phyloP scores from a whole-genome alignment of 208 protist species.

The Trichomonas tenax region DNA sequence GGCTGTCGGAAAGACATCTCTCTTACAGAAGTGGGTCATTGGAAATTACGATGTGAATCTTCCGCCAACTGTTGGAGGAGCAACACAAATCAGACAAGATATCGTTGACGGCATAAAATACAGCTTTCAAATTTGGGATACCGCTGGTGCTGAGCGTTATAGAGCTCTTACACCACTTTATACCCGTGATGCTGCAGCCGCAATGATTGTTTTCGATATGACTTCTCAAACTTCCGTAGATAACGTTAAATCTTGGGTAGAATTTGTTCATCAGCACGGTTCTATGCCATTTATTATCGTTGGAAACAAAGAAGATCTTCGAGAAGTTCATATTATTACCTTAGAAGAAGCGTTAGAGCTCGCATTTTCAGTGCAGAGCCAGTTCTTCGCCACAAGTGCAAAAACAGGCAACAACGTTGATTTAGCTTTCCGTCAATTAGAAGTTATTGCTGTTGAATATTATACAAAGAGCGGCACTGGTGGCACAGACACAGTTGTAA shows the following conservation, averaged over 20 bases:
- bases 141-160: background rate
- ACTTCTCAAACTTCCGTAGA: background rate
- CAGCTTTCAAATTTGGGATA: background rate
- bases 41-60: background rate
- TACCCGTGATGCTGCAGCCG: background rate
- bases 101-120: background rate
- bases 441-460: background rate
- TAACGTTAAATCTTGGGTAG: background rate
- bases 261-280: background rate
- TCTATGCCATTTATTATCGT: background rate
- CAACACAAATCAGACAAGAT: background rate
- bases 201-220: background rate
- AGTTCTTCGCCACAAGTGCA: background rate
- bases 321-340: background rate
- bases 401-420: background rate
- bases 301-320: background rate
- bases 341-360: background rate
- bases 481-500: background rate
- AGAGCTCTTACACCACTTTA: background rate
- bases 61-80: background rate
- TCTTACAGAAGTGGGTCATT: background rate
- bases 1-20: background rate
- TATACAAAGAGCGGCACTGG: background rate
- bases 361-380: background rate
- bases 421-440: background rate